Evolutionary conservation across 2,329 filamentous ascomycete genomes (phyloP).

Genomic region (Fusarium sp.): DNA sequence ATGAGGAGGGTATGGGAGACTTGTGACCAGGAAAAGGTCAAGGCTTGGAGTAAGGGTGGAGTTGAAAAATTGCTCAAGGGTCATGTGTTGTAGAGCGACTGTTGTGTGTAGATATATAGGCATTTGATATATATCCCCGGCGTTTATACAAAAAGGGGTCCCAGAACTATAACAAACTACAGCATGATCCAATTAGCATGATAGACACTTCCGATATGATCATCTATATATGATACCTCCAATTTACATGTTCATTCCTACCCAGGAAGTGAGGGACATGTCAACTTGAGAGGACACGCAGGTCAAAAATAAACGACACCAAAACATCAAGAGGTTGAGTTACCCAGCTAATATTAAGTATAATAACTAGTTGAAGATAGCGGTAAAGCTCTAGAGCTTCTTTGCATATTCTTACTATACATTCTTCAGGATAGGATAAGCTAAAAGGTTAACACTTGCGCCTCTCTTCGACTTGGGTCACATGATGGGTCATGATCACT

Average conservation of each 20-base stretch:
- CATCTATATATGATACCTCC: not conserved
- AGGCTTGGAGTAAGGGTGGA: constrained; percentile 69
- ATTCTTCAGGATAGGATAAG: not conserved
- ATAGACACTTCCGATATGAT: not conserved
- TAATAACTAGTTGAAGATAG: not conserved
- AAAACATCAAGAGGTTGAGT: not conserved
- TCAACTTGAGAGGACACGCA: not conserved
- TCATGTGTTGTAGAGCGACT: constrained; percentile 9
- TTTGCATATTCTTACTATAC: not conserved
- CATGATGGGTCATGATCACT: not conserved
- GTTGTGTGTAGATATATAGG: not conserved
- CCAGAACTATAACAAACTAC: not conserved
- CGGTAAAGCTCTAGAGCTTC: not conserved
- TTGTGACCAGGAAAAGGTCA: constrained; percentile 71
- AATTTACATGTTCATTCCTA: not conserved
- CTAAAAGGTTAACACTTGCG: not conserved
- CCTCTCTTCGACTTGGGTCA: not conserved
- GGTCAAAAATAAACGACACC: not conserved
- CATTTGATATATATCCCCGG: constrained; percentile 29
- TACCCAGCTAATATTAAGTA: not conserved
- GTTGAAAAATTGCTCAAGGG: constrained; percentile 44
- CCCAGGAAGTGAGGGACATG: not conserved
- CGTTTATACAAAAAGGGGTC: constrained; percentile 18
- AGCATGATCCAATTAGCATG: not conserved
- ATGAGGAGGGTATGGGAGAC: constrained; percentile 67